Evolutionary conservation across 306 rosid species (phyloP).

Genomic region (Ormosia semicastrata): DNA sequence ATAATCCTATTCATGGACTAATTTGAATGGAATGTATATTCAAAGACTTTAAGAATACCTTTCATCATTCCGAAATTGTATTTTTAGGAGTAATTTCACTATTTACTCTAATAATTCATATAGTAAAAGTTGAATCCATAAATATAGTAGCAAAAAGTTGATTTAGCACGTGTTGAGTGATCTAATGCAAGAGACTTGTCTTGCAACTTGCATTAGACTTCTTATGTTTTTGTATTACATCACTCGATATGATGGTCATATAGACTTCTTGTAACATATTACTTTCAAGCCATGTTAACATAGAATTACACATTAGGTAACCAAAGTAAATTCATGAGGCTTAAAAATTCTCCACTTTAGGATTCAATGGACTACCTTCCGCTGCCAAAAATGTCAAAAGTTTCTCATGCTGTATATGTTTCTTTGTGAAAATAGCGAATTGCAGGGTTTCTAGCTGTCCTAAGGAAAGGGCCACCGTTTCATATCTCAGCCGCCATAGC

Average conservation of each 20-base stretch:
- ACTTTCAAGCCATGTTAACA: not conserved
- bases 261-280: not conserved
- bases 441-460: not conserved
- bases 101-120: no score
- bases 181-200: not conserved
- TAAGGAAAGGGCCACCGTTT: not conserved
- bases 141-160: no score
- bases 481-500: not conserved
- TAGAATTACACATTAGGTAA: not conserved
- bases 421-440: not conserved
- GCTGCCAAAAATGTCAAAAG: not conserved
- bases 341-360: not conserved
- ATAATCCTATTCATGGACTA: no score
- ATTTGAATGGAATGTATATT: no score
- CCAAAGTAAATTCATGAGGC: not conserved
- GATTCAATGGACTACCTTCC: not conserved
- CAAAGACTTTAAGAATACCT: no score
- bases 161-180: not conserved
- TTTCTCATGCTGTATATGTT: not conserved
- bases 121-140: no score
- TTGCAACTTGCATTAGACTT: not conserved
- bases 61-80: no score
- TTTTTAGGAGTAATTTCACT: no score
- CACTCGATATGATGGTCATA: not conserved
- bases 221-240: not conserved